Evolutionary conservation across 331 rosid genomes (phyloP), one percentile per base, ranked within the genome.

Genomic region (Quercus lobata): DNA sequence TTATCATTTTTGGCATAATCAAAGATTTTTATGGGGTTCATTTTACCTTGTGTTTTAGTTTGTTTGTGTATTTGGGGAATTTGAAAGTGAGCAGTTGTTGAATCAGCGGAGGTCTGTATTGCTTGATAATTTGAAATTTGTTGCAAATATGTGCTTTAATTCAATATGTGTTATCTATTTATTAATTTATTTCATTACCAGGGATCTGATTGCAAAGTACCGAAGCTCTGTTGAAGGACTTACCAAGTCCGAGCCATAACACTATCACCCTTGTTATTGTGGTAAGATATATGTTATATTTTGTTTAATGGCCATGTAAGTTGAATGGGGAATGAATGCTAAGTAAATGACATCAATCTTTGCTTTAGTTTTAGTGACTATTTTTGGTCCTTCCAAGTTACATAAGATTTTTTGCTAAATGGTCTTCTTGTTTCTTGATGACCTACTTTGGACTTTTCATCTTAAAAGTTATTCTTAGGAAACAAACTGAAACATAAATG

Each of bases 221-320:
- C 24, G 1, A 89, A 88, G 84, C 60, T 89, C 96, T 57, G 91
- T 95, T 35, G 89, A 91, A 81, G 94, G 88, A 74, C 94, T 95
- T 74, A 85, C 86, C 73, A 86, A 85, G 85, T 89, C 93, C 19
- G 86, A 95, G 73, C 94, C 93, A 4, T 90, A 87, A 79, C 35
- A 18, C 44, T 15, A 25, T 60, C 14, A 34, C 70, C 30, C 68
- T 74, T 86, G 37, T 57, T 37, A 49, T 34, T 57, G 9, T 9
- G 83, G 83, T 80, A 72, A 78, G 80, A 60, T 72, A 62, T 52
- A 6, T 25, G 22, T 72, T 62, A 27, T 54, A 34, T 66, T 78
- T 72, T 74, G 9, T 65, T 54, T 72, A 62, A 62, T 62, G 16
- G 35, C 6, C 35, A 62, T 68, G 16, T 68, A 68, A 68, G 25